Base-by-base conservation (phyloP, 176 grass and related monocot species). In the Cymbopogon citratus region DNA sequence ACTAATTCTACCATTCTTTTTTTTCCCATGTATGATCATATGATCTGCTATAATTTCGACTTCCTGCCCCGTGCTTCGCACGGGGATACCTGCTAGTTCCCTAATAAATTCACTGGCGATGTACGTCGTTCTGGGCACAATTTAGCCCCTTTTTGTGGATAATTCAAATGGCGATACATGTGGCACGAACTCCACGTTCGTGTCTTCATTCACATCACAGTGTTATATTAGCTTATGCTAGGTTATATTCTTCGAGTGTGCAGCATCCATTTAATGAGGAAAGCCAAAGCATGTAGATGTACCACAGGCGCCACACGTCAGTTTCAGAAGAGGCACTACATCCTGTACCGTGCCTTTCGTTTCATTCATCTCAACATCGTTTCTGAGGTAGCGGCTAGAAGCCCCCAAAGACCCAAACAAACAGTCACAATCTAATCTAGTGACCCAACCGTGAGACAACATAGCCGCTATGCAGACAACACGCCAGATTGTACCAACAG, bases 401-500 rank as follows among this genome's bases (percentile, higher is more conserved):
- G 12, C 25, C 19, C 34, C 38, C 15, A 48, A 3, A 21, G 4
- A 6, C 48, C 38, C 63, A 44, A 12, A 34, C 63, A 60, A 12
- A 34, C 34, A 35, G 44, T 83, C 66, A 45, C 56, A 63, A 66
- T 79, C 48, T 35, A 61, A 61, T 44, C 44, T 9, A 83, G 33
- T 75, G 56, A 34, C 45, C 78, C 67, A 74, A 79, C 80, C 71
- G 71, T 72, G 33, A 76, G n/a, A 75, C 43, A 73, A 63, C 34
- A 72, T 16, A 21, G 35, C 56, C 81, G 9, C 48, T 26, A 24
- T 43, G 41, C 66, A 49, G 75, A 63, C 76, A 65, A 51, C 29
- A 79, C 5, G 77, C 34, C 34, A 52, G 35, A 56, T 48, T 56
- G 44, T 29, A 56, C 35, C 29, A 80, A 85, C 63, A 70, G 43